These are phyloP conservation scores for Cryptococcus sp. DNA, from an alignment of 1,284 basidiomycete genomes.

Conservation along the genomic window DNA sequence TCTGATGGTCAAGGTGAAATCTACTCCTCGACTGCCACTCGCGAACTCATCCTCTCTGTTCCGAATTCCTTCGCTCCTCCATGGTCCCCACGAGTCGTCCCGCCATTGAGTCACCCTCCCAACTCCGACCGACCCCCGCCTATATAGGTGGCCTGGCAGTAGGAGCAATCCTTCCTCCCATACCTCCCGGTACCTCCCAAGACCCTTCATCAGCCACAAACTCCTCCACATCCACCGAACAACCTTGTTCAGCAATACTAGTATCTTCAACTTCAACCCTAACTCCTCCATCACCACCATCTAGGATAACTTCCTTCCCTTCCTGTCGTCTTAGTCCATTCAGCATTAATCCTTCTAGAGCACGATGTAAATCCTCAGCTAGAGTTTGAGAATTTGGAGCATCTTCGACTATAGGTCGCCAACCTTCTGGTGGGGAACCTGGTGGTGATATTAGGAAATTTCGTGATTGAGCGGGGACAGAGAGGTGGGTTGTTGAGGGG, in stretches of 20 bases:
- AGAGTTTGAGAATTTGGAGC: slow-evolving; percentile 83
- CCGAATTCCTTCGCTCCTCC: too few species aligned
- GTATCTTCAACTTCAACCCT: slow-evolving; percentile 43
- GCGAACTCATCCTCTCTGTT: too few species aligned
- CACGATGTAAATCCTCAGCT: slow-evolving; percentile 81
- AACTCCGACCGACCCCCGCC: too few species aligned
- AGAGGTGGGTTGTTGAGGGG: slow-evolving; percentile 54
- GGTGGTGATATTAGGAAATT: slow-evolving; percentile 98
- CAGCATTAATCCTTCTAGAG: slow-evolving; percentile 55
- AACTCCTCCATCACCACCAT: slow-evolving; percentile 33
- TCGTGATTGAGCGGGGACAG: slow-evolving; percentile 73
- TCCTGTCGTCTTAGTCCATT: slow-evolving; percentile 12
- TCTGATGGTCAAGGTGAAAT: too few species aligned
- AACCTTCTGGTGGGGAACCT: slow-evolving; percentile 95
- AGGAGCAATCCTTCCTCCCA: neutral
- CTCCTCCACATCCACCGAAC: neutral
- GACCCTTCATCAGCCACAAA: neutral
- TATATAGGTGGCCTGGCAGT: neutral
- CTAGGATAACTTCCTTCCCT: slow-evolving; percentile 37
- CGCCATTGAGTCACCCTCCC: too few species aligned
- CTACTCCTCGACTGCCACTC: too few species aligned
- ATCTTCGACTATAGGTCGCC: slow-evolving; percentile 88
- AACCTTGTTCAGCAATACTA: slow-evolving; percentile 6
- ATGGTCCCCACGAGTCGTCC: too few species aligned
- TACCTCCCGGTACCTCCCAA: neutral